These are phyloP conservation scores for Pyrenochaeta sp. DNA, from an alignment of 2,329 filamentous ascomycete genomes.

Conservation along the genomic window DNA sequence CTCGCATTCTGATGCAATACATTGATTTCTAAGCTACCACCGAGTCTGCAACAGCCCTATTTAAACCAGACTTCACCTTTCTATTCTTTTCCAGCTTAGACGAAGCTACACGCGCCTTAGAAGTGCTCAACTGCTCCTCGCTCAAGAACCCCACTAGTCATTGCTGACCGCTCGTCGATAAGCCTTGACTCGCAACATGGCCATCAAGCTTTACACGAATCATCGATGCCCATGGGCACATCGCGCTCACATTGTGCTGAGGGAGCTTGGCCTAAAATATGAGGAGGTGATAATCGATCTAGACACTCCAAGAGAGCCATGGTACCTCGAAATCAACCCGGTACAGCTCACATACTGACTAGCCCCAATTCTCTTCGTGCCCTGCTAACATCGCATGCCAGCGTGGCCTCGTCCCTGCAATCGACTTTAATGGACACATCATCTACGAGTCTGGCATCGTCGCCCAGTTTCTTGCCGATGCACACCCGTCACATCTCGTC, in stretches of 20 bases:
- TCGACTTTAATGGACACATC: constrained; percentile 69
- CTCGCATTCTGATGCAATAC: constrained; percentile 25
- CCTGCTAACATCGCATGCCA: constrained; percentile 28
- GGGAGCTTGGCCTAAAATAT: constrained; percentile 70
- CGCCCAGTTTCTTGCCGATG: constrained; percentile 74
- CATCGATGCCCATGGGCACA: constrained; percentile 76
- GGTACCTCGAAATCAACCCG: constrained; percentile 80
- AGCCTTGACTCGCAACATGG: constrained; percentile 21
- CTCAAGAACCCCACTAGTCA: constrained; percentile 2
- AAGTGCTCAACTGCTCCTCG: neutral
- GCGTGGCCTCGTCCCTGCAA: constrained; percentile 75
- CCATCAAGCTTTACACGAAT: constrained; percentile 74
- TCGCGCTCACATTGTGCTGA: constrained; percentile 74
- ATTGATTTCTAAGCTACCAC: constrained; percentile 36
- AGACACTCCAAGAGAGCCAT: constrained; percentile 69
- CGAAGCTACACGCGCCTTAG: no score
- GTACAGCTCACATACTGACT: constrained; percentile 43
- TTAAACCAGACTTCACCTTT: neutral
- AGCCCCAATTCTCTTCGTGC: neutral
- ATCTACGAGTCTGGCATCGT: constrained; percentile 78
- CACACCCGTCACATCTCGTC: constrained; percentile 71
- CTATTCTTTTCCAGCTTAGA: no score
- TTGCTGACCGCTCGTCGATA: neutral
- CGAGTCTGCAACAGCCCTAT: neutral
- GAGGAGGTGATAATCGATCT: constrained; percentile 79